Percentiles rank a stretch among this genome's conserved stretches.
phyloP scores from a whole-genome alignment of 148 eudicot genomes.

The Bassia scoparia region DNA sequence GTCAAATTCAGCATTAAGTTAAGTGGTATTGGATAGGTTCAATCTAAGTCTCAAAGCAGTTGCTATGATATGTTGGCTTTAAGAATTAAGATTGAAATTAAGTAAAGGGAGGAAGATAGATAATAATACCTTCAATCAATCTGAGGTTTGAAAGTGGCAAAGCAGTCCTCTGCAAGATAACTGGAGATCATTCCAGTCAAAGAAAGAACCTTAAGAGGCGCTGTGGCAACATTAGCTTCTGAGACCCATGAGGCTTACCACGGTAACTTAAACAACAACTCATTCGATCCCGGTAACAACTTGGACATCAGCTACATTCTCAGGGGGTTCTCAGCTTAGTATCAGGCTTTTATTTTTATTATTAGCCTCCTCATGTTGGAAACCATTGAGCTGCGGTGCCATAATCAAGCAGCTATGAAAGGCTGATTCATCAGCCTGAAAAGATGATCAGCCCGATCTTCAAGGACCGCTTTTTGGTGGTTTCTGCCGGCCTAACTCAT shows the following conservation, averaged over 20 bases:
- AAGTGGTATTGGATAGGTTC: too few species aligned
- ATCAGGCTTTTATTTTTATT: not conserved
- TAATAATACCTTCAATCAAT: slow-evolving; percentile 77
- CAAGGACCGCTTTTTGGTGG: slow-evolving; percentile 3
- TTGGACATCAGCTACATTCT: slow-evolving; percentile 15
- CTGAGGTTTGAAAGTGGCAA: slow-evolving; percentile 70
- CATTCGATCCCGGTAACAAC: slow-evolving; percentile 8
- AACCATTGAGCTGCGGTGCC: not conserved
- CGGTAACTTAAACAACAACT: slow-evolving; percentile 28
- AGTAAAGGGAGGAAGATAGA: not conserved
- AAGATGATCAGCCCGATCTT: slow-evolving; percentile 26
- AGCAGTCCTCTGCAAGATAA: slow-evolving; percentile 59
- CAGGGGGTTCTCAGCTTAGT: slow-evolving; percentile 20
- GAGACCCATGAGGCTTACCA: slow-evolving; percentile 63
- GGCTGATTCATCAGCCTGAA: slow-evolving; percentile 28
- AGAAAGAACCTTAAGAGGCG: slow-evolving; percentile 20
- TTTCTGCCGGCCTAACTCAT: not conserved
- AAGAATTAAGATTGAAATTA: not conserved
- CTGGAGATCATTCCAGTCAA: slow-evolving; percentile 40
- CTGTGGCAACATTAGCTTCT: slow-evolving; percentile 33
- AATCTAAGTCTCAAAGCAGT: too few species aligned
- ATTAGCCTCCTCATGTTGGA: not conserved
- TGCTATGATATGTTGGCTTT: too few species aligned
- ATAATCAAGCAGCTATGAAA: slow-evolving; percentile 28
- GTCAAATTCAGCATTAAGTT: too few species aligned